Conservation (phyloP, 2,329 filamentous ascomycete species). For the Cucurbitaria berberidis region DNA sequence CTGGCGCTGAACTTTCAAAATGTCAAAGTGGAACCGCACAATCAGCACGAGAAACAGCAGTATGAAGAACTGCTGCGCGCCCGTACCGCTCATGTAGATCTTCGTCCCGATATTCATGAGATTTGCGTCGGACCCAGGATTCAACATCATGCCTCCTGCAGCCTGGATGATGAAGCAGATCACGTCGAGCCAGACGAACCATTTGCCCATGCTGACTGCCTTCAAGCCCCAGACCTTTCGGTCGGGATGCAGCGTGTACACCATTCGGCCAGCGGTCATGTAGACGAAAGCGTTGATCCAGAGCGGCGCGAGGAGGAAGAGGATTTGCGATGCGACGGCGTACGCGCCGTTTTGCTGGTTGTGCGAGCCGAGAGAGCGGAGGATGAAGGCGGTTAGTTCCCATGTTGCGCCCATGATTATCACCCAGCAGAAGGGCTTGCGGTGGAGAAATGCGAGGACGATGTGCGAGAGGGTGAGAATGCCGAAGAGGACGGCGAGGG, state of each 20-base stretch:
- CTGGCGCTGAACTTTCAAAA: not conserved
- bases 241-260: conserved; percentile 48
- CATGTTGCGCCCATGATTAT: conserved; percentile 54
- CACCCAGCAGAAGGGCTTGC: conserved; percentile 51
- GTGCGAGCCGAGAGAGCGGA: conserved; percentile 50
- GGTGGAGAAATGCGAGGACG: conserved; percentile 26
- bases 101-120: conserved; percentile 49
- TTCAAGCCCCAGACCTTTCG: conserved; percentile 46
- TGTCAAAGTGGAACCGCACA: conserved; percentile 26
- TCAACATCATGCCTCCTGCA: conserved; percentile 48
- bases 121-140: conserved; percentile 26
- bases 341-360: conserved; percentile 46
- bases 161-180: conserved; percentile 55
- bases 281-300: conserved; percentile 57
- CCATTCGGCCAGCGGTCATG: conserved; percentile 48
- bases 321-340: conserved; percentile 46
- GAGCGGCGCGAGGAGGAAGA: conserved; percentile 54
- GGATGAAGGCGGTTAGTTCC: conserved; percentile 52
- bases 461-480: conserved; percentile 30
- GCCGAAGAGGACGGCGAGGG: conserved; percentile 32
- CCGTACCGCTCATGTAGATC: conserved; percentile 49
- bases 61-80: conserved; percentile 42
- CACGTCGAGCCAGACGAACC: conserved; percentile 56
- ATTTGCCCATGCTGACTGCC: conserved; percentile 46
- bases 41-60: conserved; percentile 27